These are phyloP conservation scores for Nannizziopsis arthrosporioides DNA, from an alignment of 2,329 filamentous ascomycete genomes.

Conservation along the genomic window DNA sequence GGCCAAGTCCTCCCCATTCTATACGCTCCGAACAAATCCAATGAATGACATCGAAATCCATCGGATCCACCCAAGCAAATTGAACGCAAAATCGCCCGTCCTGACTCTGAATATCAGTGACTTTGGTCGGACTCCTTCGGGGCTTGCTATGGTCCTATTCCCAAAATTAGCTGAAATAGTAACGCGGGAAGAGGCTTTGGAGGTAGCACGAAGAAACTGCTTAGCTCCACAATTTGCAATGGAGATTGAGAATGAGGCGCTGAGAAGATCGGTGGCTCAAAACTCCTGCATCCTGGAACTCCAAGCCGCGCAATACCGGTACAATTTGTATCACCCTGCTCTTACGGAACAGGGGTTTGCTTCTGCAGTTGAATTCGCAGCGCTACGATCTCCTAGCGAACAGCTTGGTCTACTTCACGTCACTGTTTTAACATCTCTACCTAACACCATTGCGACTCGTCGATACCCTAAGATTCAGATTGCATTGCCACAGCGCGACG, in stretches of 20 bases:
- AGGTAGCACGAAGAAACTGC: constrained; percentile 30
- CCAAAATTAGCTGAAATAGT: constrained; percentile 40
- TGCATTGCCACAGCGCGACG: background rate
- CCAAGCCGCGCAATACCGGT: constrained; percentile 31
- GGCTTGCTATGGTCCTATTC: constrained; percentile 35
- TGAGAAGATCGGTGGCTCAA: constrained; percentile 34
- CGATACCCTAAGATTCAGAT: constrained; percentile 10
- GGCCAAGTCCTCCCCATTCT: constrained; percentile 32
- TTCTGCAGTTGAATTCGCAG: background rate
- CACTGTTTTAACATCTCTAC: constrained; percentile 18
- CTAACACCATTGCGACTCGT: constrained; percentile 5
- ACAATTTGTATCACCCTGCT: constrained; percentile 38
- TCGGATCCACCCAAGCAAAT: constrained; percentile 32
- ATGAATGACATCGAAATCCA: constrained; percentile 34
- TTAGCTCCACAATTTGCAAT: constrained; percentile 32
- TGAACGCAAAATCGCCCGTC: constrained; percentile 32
- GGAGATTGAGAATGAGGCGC: constrained; percentile 34
- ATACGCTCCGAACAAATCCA: constrained; percentile 34
- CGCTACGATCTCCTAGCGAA: background rate
- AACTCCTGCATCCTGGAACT: constrained; percentile 38
- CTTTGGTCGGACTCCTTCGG: constrained; percentile 22
- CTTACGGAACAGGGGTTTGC: constrained; percentile 15
- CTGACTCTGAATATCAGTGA: constrained; percentile 30
- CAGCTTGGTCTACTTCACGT: constrained; percentile 9
- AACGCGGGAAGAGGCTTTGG: constrained; percentile 36